A percentile compares a stretch with the other conserved stretches of the same genome.
Evolutionary conservation across 1,284 basidiomycete genomes (phyloP).

Genomic region (Cerrena zonata): DNA sequence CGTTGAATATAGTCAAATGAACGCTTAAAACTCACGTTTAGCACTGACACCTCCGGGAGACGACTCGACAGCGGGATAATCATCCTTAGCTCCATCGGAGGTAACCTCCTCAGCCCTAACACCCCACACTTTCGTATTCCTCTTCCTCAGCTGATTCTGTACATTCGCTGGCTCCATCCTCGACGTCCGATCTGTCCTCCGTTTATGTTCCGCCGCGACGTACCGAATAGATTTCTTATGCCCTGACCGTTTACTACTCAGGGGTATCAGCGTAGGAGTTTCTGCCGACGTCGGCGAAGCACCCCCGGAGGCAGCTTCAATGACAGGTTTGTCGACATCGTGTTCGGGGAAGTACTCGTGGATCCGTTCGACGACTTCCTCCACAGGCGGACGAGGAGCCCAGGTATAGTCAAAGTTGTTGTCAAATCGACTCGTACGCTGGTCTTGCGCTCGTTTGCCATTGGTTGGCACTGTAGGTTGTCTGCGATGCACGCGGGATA

Average conservation of each 20-base stretch:
- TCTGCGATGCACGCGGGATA: conserved; percentile 12
- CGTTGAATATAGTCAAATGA: conserved; percentile 9
- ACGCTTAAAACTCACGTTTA: conserved; percentile 44
- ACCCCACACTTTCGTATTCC: conserved; percentile 95
- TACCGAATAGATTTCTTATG: conserved; percentile 88
- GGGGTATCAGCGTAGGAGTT: conserved; percentile 34
- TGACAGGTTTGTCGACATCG: conserved; percentile 92
- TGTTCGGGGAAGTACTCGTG: conserved; percentile 95
- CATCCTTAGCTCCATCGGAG: conserved; percentile 53
- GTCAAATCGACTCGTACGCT: conserved; percentile 55
- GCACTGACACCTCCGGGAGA: conserved; percentile 52
- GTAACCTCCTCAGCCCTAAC: conserved; percentile 90
- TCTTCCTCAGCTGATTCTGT: conserved; percentile 59
- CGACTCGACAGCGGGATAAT: conserved; percentile 36
- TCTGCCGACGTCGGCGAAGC: conserved; percentile 73
- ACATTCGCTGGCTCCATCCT: conserved; percentile 42
- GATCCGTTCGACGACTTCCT: conserved; percentile 89
- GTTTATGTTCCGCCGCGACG: conserved; percentile 80
- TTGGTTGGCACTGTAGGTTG: conserved; percentile 11
- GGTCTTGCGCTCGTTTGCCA: conserved; percentile 27
- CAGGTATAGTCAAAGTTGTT: conserved; percentile 59
- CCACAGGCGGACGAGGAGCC: conserved; percentile 87
- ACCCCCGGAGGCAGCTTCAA: conserved; percentile 77
- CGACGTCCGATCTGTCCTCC: conserved; percentile 58
- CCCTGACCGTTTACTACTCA: conserved; percentile 35